These are phyloP conservation scores for Cinchona pubescens DNA, from an alignment of 257 asterid genomes.

Conservation along the genomic window DNA sequence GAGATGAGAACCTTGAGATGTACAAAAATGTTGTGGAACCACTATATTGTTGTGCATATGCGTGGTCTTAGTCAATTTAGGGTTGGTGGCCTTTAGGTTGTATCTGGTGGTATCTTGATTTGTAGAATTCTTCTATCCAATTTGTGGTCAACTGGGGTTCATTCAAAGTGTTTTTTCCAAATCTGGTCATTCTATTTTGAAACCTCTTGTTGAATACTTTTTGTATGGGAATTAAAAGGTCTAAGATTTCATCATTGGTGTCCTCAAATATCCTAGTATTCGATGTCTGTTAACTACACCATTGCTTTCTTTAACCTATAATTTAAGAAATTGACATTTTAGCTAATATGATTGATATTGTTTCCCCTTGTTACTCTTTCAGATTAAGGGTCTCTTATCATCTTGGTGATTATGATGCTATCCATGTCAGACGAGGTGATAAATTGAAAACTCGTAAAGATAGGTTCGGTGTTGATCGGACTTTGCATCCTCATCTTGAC, in stretches of 20 bases:
- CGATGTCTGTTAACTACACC: background rate
- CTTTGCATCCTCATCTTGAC: conserved; percentile 86
- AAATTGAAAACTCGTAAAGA: conserved; percentile 81
- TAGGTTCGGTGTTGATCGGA: conserved; percentile 73
- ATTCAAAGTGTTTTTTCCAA: background rate
- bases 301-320: background rate
- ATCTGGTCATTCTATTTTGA: background rate
- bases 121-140: background rate
- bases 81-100: background rate
- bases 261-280: background rate
- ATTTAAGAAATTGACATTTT: background rate
- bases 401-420: conserved; percentile 92
- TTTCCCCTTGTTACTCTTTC: conserved; percentile 15
- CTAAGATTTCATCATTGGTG: background rate
- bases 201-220: background rate
- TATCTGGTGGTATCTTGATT: background rate
- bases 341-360: conserved; percentile 6
- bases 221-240: background rate
- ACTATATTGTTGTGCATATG: background rate
- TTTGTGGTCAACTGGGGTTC: background rate
- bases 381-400: conserved; percentile 77
- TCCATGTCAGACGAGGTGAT: conserved; percentile 98
- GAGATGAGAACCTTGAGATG: background rate
- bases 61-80: background rate
- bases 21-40: background rate